A percentile compares a stretch with the other conserved stretches of the same genome.
phyloP scores from a whole-genome alignment of 768 basidiomycete species.

The Sarcomyxa edulis region DNA sequence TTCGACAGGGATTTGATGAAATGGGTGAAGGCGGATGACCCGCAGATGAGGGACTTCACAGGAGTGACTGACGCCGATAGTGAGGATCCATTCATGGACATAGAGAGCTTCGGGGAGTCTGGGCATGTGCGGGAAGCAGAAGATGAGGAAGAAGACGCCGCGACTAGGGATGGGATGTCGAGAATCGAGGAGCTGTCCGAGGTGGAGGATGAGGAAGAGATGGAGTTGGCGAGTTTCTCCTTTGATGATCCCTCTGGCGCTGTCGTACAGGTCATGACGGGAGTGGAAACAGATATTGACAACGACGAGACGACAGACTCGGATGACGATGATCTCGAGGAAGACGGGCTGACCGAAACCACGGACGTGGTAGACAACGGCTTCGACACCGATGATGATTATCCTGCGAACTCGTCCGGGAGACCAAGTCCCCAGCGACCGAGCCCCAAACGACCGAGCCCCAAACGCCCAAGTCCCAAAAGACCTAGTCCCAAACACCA shows the following conservation, averaged over 20 bases:
- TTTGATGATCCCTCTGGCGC: conserved; percentile 59
- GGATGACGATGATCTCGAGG: conserved; percentile 35
- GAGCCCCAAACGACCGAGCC: too few relatives aligned
- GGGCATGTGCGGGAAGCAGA: conserved; percentile 9
- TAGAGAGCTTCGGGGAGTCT: conserved; percentile 62
- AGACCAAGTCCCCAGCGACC: too few relatives aligned
- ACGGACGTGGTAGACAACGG: conserved; percentile 35
- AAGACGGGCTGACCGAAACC: conserved; percentile 20
- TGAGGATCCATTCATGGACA: conserved; percentile 89
- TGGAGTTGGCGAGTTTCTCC: conserved; percentile 65
- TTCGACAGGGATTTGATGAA: conserved; percentile 80
- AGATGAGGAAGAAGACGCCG: conserved; percentile 12
- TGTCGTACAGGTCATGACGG: conserved; percentile 47
- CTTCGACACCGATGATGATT: conserved; percentile 14
- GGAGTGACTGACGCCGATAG: conserved; percentile 42
- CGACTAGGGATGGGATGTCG: conserved; percentile 26
- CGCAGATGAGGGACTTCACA: conserved; percentile 19
- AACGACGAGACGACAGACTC: conserved; percentile 47
- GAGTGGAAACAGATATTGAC: conserved; percentile 32
- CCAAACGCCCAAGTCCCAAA: too few relatives aligned
- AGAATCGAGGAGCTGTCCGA: conserved; percentile 44
- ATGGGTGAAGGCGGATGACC: conserved; percentile 65
- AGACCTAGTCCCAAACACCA: too few relatives aligned
- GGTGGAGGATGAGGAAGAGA: conserved; percentile 51
- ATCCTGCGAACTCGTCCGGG: too few relatives aligned